Conservation (phyloP, 768 basidiomycete genomes). For the Podaxis mareebaensis region DNA sequence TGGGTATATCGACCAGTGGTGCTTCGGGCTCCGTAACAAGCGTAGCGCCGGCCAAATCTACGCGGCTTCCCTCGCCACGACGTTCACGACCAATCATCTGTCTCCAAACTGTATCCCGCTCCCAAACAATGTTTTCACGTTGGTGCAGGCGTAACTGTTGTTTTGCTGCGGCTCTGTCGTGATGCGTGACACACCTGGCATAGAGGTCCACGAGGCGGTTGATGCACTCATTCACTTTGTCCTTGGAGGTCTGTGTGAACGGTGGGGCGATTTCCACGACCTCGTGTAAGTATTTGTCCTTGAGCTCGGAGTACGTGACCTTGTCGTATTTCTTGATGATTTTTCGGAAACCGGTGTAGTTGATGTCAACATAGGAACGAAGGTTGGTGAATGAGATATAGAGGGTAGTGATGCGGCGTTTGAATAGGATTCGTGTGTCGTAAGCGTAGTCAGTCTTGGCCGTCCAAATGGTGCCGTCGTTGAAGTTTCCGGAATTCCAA, state of each 20-base stretch:
- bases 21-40: conserved; percentile 46
- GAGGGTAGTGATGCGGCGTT: conserved; percentile 81
- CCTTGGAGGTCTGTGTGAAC: conserved; percentile 65
- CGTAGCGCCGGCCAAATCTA: conserved; percentile 43
- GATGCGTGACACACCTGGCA: conserved; percentile 79
- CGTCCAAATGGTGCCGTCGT: conserved; percentile 68
- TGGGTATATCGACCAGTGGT: conserved; percentile 54
- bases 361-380: conserved; percentile 86
- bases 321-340: conserved; percentile 99
- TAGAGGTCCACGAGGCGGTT: conserved; percentile 69
- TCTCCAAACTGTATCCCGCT: conserved; percentile 96
- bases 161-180: conserved; percentile 66
- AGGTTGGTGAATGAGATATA: conserved; percentile 78
- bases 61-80: conserved; percentile 49
- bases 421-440: conserved; percentile 84
- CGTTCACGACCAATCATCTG: conserved; percentile 89
- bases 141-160: conserved; percentile 86
- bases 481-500: conserved; percentile 36
- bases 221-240: conserved; percentile 59
- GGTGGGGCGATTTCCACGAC: conserved; percentile 67
- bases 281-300: conserved; percentile 74
- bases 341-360: conserved; percentile 92
- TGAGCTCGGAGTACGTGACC: conserved; percentile 79
- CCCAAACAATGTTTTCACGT: conserved; percentile 94
- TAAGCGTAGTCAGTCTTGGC: conserved; percentile 77